Evolutionary conservation across 257 asterid species (phyloP).

Genomic region (Mentha longifolia): DNA sequence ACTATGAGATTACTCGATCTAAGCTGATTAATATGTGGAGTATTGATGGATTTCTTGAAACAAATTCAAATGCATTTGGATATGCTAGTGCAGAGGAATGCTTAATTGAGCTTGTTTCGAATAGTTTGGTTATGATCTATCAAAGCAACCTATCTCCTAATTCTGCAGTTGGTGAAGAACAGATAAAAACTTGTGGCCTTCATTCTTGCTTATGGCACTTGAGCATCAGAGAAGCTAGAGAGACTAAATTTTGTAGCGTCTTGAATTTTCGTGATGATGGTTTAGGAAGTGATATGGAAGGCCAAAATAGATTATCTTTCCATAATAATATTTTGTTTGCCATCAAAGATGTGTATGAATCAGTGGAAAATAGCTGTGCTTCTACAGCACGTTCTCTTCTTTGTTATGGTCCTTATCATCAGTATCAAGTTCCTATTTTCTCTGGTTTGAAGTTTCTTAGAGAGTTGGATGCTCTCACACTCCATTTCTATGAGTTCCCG

Average conservation of each 20-base stretch:
- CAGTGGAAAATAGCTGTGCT: background rate
- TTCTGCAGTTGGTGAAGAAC: background rate
- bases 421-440: background rate
- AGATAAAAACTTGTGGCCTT: constrained; percentile 12
- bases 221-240: background rate
- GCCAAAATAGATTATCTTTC: constrained; percentile 1
- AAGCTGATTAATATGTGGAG: constrained; percentile 26
- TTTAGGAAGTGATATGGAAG: background rate
- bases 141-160: background rate
- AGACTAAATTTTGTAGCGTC: constrained; percentile 15
- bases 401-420: background rate
- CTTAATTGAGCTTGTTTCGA: constrained; percentile 16
- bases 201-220: constrained; percentile 15
- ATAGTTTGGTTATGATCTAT: constrained; percentile 4
- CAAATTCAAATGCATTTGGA: background rate
- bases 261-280: background rate
- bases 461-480: background rate
- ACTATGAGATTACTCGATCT: background rate
- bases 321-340: background rate
- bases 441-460: background rate
- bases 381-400: background rate
- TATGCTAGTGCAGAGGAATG: constrained; percentile 6
- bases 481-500: constrained; percentile 11
- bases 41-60: constrained; percentile 26
- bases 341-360: background rate